Evolutionary conservation across 306 rosid genomes (phyloP).

Genomic region (Cotoneaster glaucophyllus): DNA sequence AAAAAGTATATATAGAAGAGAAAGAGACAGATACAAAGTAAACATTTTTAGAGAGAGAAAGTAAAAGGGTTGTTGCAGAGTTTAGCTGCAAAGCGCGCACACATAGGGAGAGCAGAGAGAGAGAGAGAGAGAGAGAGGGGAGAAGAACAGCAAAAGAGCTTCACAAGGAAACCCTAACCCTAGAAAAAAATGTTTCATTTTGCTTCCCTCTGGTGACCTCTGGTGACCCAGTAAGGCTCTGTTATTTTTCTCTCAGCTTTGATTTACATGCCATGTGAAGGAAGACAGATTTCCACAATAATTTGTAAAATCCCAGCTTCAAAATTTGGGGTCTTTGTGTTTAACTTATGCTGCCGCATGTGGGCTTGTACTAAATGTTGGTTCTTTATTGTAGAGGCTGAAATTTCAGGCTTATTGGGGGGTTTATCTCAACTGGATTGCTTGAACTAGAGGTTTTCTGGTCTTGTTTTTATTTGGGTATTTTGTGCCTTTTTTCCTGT

Average conservation of each 20-base stretch:
- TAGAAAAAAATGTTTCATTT: conserved; percentile 15
- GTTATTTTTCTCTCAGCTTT: not conserved
- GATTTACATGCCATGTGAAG: not conserved
- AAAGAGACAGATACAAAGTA: conserved; percentile 6
- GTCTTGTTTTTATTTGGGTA: not conserved
- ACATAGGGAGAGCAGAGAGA: conserved; percentile 8
- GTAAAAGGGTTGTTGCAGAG: conserved; percentile 25
- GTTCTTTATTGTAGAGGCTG: conserved; percentile 12
- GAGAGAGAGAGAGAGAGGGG: not conserved
- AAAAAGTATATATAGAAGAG: conserved; percentile 16
- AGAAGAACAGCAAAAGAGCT: not conserved
- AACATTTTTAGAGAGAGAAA: conserved; percentile 24
- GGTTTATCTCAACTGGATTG: conserved; percentile 8
- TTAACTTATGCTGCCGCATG: not conserved
- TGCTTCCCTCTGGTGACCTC: not conserved
- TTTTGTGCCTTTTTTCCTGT: not conserved
- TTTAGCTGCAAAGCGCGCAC: conserved; percentile 5
- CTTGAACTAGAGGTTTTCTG: not conserved
- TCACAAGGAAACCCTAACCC: conserved; percentile 27
- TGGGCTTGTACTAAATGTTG: not conserved
- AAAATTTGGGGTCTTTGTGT: not conserved
- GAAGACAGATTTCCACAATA: not conserved
- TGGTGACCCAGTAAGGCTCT: conserved; percentile 1
- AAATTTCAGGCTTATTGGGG: conserved; percentile 5
- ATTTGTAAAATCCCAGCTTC: conserved; percentile 1